Evolutionary conservation across 352 stramenopile genomes (phyloP).

Genomic region (Peronosclerospora sorghi): DNA sequence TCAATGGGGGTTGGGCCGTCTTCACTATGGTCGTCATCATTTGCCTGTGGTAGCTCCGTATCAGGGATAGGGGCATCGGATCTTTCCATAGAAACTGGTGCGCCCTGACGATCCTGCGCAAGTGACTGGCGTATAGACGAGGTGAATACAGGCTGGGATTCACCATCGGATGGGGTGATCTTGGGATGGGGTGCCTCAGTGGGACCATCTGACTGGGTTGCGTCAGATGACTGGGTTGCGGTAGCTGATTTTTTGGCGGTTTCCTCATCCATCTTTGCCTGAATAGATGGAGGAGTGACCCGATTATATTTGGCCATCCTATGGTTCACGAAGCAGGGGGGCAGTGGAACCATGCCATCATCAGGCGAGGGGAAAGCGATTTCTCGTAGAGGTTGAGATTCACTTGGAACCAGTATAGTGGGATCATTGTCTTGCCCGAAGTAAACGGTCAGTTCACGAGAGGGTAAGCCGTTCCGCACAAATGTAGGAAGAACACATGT

Average conservation of each 20-base stretch:
- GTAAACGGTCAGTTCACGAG: background rate
- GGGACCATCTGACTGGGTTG: background rate
- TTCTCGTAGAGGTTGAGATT: background rate
- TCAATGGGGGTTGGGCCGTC: background rate
- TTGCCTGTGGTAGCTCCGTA: background rate
- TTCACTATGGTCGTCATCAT: background rate
- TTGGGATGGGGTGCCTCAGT: too few species aligned
- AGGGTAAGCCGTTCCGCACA: background rate
- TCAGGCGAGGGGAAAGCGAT: background rate
- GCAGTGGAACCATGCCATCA: background rate
- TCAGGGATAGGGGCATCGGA: background rate
- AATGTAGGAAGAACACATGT: background rate
- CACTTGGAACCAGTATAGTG: background rate
- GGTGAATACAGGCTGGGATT: too few species aligned
- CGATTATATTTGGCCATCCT: background rate
- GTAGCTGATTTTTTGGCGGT: background rate
- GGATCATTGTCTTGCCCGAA: background rate
- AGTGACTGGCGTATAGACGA: too few species aligned
- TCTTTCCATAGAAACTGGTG: background rate
- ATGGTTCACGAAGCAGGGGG: background rate
- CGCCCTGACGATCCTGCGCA: background rate
- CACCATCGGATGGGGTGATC: too few species aligned
- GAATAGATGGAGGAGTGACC: background rate
- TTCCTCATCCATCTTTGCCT: background rate
- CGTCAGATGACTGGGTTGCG: background rate